Evolutionary conservation across 192 early-diverging fungal species (phyloP).

Genomic region (Backusella morwellensis): DNA sequence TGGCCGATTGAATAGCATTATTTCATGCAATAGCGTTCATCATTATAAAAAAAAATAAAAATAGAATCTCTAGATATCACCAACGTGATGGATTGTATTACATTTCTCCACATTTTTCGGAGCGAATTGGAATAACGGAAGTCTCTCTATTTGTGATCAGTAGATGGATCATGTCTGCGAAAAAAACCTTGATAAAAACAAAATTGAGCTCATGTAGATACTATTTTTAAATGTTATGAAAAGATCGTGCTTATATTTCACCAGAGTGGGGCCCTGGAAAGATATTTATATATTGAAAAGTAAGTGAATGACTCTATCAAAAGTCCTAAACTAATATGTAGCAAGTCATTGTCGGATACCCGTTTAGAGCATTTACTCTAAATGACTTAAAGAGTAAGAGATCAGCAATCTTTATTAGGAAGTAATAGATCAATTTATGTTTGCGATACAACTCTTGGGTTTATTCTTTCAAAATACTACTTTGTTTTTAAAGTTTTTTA

Average conservation of each 20-base stretch:
- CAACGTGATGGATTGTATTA: not conserved
- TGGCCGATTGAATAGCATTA: not conserved
- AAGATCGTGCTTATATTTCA: not conserved
- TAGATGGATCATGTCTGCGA: not conserved
- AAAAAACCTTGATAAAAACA: not conserved
- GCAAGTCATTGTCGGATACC: not conserved
- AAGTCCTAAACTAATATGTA: not conserved
- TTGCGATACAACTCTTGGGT: not conserved
- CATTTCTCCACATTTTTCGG: not conserved
- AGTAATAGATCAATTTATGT: not conserved
- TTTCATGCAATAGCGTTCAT: not conserved
- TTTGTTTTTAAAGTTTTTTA: too few species aligned
- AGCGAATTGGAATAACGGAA: not conserved
- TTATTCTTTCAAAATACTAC: too few species aligned
- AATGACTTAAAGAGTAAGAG: not conserved
- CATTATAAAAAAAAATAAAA: not conserved
- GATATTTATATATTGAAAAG: not conserved
- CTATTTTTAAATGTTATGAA: not conserved
- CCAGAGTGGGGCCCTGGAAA: not conserved
- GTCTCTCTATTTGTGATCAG: not conserved
- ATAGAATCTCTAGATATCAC: not conserved
- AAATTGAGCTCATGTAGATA: not conserved
- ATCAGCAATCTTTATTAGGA: not conserved
- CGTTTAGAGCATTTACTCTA: not conserved
- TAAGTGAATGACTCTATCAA: not conserved